Percentiles rank a stretch among this genome's conserved stretches.
phyloP scores from a whole-genome alignment of 257 asterid genomes.

The Handroanthus guayacan region DNA sequence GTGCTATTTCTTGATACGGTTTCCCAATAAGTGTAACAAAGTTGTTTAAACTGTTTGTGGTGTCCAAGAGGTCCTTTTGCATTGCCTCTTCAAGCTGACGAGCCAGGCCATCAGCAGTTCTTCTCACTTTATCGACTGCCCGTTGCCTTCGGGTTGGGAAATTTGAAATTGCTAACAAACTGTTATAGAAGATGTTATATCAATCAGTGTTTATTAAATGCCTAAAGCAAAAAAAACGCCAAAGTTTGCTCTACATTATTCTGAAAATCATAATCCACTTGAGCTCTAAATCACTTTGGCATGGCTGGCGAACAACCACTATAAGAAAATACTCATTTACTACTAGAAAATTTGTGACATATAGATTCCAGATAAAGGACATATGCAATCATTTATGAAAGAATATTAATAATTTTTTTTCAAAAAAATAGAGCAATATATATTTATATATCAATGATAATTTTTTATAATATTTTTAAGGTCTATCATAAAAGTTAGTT shows the following conservation, averaged over 20 bases:
- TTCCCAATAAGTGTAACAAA: slow-evolving; percentile 58
- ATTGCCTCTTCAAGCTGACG: slow-evolving; percentile 85
- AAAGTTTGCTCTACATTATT: not conserved
- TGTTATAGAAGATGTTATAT: slow-evolving; percentile 36
- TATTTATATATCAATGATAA: too few species aligned
- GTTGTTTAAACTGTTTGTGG: slow-evolving; percentile 54
- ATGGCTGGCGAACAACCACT: too few species aligned
- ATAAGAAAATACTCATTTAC: too few species aligned
- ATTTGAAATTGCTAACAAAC: slow-evolving; percentile 82
- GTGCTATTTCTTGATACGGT: slow-evolving; percentile 72
- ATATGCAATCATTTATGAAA: too few species aligned
- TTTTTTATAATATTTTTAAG: too few species aligned
- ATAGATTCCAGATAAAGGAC: too few species aligned
- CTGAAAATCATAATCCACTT: too few species aligned
- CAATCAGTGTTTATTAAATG: slow-evolving; percentile 28
- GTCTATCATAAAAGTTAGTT: too few species aligned
- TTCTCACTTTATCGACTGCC: slow-evolving; percentile 74
- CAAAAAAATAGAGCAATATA: too few species aligned
- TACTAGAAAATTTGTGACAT: too few species aligned
- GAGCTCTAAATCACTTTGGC: too few species aligned
- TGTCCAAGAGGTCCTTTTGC: slow-evolving; percentile 78
- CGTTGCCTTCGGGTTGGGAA: slow-evolving; percentile 75
- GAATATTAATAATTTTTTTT: too few species aligned
- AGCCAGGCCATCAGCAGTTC: slow-evolving; percentile 79
- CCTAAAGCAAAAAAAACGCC: slow-evolving; percentile 3